Conservation (phyloP, 345 rosid species). For the Isatis tinctoria region DNA sequence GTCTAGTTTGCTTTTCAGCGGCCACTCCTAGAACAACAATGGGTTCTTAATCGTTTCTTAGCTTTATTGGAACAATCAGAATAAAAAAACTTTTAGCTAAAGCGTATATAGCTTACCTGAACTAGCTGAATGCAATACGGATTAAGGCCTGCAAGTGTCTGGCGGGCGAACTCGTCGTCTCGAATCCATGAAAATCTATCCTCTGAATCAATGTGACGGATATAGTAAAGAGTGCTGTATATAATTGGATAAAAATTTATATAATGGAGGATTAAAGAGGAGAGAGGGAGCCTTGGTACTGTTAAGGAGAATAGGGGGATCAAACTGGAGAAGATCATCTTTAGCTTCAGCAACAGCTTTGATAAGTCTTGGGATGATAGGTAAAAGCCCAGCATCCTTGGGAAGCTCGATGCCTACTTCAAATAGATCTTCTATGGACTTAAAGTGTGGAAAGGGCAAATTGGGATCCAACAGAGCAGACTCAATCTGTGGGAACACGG, state of each 20-base stretch:
- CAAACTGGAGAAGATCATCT: constrained; percentile 46
- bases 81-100: neutral
- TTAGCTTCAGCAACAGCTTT: constrained; percentile 34
- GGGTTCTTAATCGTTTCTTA: neutral
- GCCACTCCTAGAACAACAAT: constrained; percentile 59
- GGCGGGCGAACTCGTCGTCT: constrained; percentile 74
- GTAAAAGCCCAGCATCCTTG: constrained; percentile 28
- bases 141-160: constrained; percentile 75
- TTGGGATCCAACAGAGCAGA: constrained; percentile 34
- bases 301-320: constrained; percentile 41
- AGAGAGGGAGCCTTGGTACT: constrained; percentile 25
- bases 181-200: constrained; percentile 66
- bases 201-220: constrained; percentile 35
- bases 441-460: constrained; percentile 56
- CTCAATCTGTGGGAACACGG: constrained; percentile 50
- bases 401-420: constrained; percentile 53
- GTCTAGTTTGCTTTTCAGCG: constrained; percentile 67
- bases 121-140: constrained; percentile 50
- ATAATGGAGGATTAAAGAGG: neutral
- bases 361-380: constrained; percentile 50
- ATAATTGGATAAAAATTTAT: neutral
- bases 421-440: constrained; percentile 57
- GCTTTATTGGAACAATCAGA: neutral
- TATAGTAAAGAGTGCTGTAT: neutral
- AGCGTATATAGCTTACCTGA: constrained; percentile 36